These are phyloP conservation scores for Closterium sp. DNA, from an alignment of 139 green algal genomes.

Conservation along the genomic window DNA sequence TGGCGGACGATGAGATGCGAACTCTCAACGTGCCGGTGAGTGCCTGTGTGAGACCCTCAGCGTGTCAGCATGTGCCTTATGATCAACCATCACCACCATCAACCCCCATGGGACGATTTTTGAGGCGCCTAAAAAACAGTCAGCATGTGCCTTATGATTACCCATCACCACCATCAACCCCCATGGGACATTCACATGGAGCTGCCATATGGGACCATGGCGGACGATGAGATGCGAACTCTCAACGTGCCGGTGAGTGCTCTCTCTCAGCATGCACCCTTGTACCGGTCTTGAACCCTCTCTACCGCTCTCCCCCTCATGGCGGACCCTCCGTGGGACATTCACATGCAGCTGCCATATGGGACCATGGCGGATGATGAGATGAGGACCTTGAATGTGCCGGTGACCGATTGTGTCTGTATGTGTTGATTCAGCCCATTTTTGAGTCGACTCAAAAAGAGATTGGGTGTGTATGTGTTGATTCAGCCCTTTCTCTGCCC, in stretches of 20 bases:
- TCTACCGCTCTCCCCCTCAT: too few species aligned
- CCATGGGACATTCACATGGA: slow-evolving; percentile 85
- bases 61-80: too few species aligned
- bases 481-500: too few species aligned
- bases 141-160: too few species aligned
- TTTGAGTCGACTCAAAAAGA: too few species aligned
- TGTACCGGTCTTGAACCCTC: too few species aligned
- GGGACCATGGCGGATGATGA: slow-evolving; percentile 83
- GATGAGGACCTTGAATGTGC: slow-evolving; percentile 61
- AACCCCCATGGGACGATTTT: slow-evolving; percentile 83
- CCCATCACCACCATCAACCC: too few species aligned
- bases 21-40: slow-evolving; percentile 46
- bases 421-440: too few species aligned
- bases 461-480: too few species aligned
- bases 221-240: slow-evolving; percentile 73
- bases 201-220: slow-evolving; percentile 83
- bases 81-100: not conserved
- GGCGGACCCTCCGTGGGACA: slow-evolving; percentile 36
- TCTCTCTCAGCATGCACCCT: too few species aligned
- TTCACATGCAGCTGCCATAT: too few species aligned
- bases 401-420: slow-evolving; percentile 15
- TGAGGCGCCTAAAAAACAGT: too few species aligned
- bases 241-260: slow-evolving; percentile 36
- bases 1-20: slow-evolving; percentile 81
- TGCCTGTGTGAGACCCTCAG: not conserved